These are phyloP conservation scores for Ophiosphaerella herpotricha DNA, from an alignment of 2,329 filamentous ascomycete species.

Conservation along the genomic window DNA sequence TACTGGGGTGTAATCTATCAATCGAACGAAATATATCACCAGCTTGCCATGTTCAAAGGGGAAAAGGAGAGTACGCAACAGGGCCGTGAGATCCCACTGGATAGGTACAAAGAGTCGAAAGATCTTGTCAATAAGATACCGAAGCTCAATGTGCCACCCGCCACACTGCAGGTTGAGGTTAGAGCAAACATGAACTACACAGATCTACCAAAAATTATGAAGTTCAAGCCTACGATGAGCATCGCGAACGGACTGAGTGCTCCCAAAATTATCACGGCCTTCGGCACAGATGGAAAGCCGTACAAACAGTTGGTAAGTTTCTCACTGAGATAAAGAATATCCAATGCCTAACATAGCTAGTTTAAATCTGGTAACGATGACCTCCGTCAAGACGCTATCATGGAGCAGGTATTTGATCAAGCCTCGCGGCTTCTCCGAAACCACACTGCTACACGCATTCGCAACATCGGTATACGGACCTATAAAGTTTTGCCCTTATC, in stretches of 20 bases:
- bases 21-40: constrained; percentile 69
- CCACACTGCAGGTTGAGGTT: constrained; percentile 83
- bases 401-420: constrained; percentile 99
- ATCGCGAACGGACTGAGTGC: constrained; percentile 90
- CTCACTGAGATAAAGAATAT: not conserved
- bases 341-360: constrained; percentile 39
- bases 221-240: constrained; percentile 74
- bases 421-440: constrained; percentile 87
- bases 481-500: constrained; percentile 96
- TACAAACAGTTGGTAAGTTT: constrained; percentile 79
- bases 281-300: constrained; percentile 74
- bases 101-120: constrained; percentile 66
- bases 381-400: constrained; percentile 93
- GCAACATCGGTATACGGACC: constrained; percentile 86
- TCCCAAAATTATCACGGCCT: constrained; percentile 87
- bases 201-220: constrained; percentile 72
- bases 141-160: constrained; percentile 77
- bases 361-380: constrained; percentile 97
- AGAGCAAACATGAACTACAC: constrained; percentile 75
- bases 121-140: constrained; percentile 66
- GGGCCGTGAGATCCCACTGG: constrained; percentile 66
- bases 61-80: constrained; percentile 66
- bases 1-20: constrained; percentile 76
- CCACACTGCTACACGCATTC: constrained; percentile 83
- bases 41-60: constrained; percentile 68